A percentile compares a stretch with the other conserved stretches of the same genome.
Conservation (phyloP, 441 rosid genomes). For the Capsella rubella region DNA sequence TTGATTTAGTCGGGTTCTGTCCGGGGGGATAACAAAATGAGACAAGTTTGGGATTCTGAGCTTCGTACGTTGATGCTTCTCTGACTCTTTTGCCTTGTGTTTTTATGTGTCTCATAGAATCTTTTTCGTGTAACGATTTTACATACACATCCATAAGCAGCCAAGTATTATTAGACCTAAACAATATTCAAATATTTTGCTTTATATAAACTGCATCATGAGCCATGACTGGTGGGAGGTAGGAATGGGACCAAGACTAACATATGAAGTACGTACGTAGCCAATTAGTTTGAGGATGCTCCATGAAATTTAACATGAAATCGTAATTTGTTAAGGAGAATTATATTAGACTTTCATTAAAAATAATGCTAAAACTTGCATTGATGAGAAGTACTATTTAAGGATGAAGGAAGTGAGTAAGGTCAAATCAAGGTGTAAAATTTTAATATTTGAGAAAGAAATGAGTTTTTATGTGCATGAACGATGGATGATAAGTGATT, state of each 20-base stretch:
- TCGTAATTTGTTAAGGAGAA: too few species aligned
- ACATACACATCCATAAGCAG: constrained; percentile 25
- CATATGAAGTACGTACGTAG: neutral
- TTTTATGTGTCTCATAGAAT: constrained; percentile 34
- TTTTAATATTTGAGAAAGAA: neutral
- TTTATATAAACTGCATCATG: neutral
- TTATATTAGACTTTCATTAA: too few species aligned
- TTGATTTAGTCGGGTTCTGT: constrained; percentile 33
- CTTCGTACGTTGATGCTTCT: constrained; percentile 38
- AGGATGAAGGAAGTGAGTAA: neutral
- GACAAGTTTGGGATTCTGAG: constrained; percentile 37
- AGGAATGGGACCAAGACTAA: constrained; percentile 5
- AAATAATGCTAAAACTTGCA: neutral
- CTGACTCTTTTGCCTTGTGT: constrained; percentile 44
- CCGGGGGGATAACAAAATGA: constrained; percentile 21
- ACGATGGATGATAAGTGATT: constrained; percentile 2
- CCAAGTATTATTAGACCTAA: constrained; percentile 14
- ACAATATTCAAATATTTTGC: constrained; percentile 9
- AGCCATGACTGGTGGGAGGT: neutral
- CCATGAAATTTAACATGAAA: too few species aligned
- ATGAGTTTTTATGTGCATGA: constrained; percentile 16
- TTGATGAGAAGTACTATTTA: neutral
- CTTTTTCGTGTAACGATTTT: constrained; percentile 27
- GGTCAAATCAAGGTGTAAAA: neutral
- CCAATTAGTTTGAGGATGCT: neutral